Evolutionary conservation across 208 protist species (phyloP).

Genomic region (Leptomonas seymouri): DNA sequence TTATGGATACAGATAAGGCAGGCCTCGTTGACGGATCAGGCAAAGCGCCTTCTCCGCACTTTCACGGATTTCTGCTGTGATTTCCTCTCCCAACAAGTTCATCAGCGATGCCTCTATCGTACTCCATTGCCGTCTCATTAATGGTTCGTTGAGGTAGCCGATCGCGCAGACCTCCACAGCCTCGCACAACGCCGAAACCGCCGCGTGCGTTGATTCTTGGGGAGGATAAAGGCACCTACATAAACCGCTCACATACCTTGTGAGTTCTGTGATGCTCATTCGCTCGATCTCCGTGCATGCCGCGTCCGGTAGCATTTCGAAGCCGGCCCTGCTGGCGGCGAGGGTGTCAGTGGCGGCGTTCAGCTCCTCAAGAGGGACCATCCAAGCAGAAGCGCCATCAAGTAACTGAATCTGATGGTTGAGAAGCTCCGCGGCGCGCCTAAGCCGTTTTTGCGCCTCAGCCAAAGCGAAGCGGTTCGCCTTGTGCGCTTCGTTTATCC

Average conservation of each 20-base stretch:
- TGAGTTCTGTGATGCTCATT: neutral
- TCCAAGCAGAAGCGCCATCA: slow-evolving; percentile 5
- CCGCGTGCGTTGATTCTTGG: slow-evolving; percentile 1
- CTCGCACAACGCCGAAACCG: neutral
- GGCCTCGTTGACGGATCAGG: neutral
- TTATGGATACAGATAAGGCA: neutral
- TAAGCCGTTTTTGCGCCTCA: slow-evolving; percentile 8
- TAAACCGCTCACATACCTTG: neutral
- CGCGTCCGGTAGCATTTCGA: neutral
- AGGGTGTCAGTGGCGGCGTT: neutral
- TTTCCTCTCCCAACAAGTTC: slow-evolving; percentile 10
- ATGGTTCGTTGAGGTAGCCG: neutral
- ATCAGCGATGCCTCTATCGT: slow-evolving; percentile 16
- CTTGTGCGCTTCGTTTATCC: slow-evolving; percentile 9
- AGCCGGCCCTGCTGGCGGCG: neutral
- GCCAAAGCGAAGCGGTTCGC: slow-evolving; percentile 12
- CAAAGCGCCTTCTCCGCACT: slow-evolving; percentile 1
- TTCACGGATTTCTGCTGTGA: neutral
- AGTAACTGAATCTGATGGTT: slow-evolving; percentile 29
- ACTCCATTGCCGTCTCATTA: slow-evolving; percentile 22
- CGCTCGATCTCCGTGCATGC: neutral
- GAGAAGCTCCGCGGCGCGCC: slow-evolving; percentile 14
- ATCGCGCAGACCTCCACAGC: neutral
- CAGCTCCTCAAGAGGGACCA: neutral
- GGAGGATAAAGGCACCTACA: neutral